A percentile compares a stretch with the other conserved stretches of the same genome.
Conservation (phyloP, 2,329 filamentous ascomycete species). For the Nemania sp. region DNA sequence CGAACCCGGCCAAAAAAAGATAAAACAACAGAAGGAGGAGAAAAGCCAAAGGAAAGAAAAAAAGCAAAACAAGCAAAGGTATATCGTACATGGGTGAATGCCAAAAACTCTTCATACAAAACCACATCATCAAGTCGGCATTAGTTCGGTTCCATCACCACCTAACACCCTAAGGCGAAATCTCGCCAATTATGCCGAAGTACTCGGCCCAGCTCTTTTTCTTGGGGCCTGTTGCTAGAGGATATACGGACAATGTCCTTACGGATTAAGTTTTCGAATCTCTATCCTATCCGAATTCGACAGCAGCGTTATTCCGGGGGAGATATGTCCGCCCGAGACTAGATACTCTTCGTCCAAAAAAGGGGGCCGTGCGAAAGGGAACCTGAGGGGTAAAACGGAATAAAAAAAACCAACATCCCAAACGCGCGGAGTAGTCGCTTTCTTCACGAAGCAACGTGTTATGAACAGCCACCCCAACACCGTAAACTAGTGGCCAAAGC, state of each 20-base stretch:
- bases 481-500: constrained; percentile 38
- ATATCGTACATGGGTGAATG: constrained; percentile 43
- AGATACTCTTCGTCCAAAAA: constrained; percentile 24
- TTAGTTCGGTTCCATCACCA: constrained; percentile 34
- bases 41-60: constrained; percentile 18
- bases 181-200: constrained; percentile 24
- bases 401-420: constrained; percentile 36
- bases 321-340: not conserved
- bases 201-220: not conserved
- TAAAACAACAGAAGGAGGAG: constrained; percentile 13
- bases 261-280: not conserved
- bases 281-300: constrained; percentile 9
- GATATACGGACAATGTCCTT: not conserved
- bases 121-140: constrained; percentile 41
- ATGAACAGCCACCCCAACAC: constrained; percentile 39
- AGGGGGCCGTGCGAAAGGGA: no score
- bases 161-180: constrained; percentile 15
- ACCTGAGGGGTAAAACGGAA: not conserved
- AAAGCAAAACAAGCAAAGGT: constrained; percentile 25
- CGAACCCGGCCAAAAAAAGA: constrained; percentile 13
- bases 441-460: constrained; percentile 28
- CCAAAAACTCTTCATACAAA: constrained; percentile 35
- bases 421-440: constrained; percentile 35
- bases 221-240: not conserved
- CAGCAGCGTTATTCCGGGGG: constrained; percentile 1